phyloP scores from a whole-genome alignment of 345 rosid species.

The Salix dunnii region DNA sequence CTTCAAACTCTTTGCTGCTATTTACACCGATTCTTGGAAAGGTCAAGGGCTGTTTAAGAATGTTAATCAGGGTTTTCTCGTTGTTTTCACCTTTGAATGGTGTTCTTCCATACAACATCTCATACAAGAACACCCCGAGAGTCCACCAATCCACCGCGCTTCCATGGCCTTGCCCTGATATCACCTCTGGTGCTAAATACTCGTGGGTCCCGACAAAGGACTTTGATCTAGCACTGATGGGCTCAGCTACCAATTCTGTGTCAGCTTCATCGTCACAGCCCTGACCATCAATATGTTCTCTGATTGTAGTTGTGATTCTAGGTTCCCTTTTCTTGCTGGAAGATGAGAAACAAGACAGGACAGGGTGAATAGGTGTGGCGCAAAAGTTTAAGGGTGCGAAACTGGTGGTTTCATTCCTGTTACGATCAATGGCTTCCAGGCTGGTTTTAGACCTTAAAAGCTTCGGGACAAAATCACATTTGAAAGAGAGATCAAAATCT shows the following conservation, averaged over 20 bases:
- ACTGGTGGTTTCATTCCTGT: slow-evolving; percentile 27
- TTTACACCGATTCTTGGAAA: slow-evolving; percentile 65
- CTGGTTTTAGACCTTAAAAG: slow-evolving; percentile 39
- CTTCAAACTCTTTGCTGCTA: slow-evolving; percentile 52
- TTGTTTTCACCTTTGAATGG: slow-evolving; percentile 94
- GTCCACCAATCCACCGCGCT: slow-evolving; percentile 99
- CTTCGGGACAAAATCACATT: slow-evolving; percentile 80
- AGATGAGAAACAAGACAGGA: slow-evolving; percentile 61
- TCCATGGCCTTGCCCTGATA: slow-evolving; percentile 96
- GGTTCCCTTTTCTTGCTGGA: slow-evolving; percentile 36
- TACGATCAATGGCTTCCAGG: slow-evolving; percentile 10
- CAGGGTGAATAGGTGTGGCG: slow-evolving; percentile 58
- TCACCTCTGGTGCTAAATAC: slow-evolving; percentile 92
- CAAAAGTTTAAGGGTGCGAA: slow-evolving; percentile 47
- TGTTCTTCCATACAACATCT: slow-evolving; percentile 79
- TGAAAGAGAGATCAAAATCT: slow-evolving; percentile 44
- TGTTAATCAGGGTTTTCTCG: slow-evolving; percentile 74
- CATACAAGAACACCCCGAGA: slow-evolving; percentile 75
- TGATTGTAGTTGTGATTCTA: slow-evolving; percentile 40
- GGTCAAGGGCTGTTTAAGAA: slow-evolving; percentile 65
- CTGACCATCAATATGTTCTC: slow-evolving; percentile 35
- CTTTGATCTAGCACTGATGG: slow-evolving; percentile 65
- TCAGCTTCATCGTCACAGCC: slow-evolving; percentile 6
- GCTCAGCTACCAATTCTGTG: slow-evolving; percentile 71
- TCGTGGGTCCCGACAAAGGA: slow-evolving; percentile 95